Conservation (phyloP, 2,329 filamentous ascomycete genomes). For the Penicillium occitanis region DNA sequence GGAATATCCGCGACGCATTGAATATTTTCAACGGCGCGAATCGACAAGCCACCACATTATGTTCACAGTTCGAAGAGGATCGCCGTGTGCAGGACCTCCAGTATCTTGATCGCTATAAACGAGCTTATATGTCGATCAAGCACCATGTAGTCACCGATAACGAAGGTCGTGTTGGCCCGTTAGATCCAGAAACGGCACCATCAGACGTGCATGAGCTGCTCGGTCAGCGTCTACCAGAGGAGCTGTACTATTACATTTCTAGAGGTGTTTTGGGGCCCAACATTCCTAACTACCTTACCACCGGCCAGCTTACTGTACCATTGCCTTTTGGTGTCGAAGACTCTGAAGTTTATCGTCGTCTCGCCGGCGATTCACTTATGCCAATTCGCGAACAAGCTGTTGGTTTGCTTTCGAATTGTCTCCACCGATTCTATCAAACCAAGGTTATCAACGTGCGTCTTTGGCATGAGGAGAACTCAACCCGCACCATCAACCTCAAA, state of each 20-base stretch:
- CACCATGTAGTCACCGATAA: conserved; percentile 81
- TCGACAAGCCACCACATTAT: conserved; percentile 70
- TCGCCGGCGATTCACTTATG: conserved; percentile 73
- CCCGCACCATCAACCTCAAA: conserved; percentile 64
- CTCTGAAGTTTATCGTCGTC: conserved; percentile 74
- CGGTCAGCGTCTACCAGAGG: conserved; percentile 82
- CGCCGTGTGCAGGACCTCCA: conserved; percentile 67
- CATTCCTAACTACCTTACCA: conserved; percentile 77
- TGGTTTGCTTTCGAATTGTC: conserved; percentile 71
- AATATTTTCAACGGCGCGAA: conserved; percentile 68
- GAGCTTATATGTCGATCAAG: conserved; percentile 78
- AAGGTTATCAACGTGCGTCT: conserved; percentile 74
- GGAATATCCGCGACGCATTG: conserved; percentile 71
- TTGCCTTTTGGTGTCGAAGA: conserved; percentile 84
- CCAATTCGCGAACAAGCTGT: conserved; percentile 74
- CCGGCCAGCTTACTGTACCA: conserved; percentile 72
- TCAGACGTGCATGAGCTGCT: conserved; percentile 85
- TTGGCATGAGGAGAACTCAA: conserved; percentile 77
- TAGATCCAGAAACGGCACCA: conserved; percentile 72
- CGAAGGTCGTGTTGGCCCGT: conserved; percentile 73
- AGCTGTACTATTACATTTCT: conserved; percentile 87
- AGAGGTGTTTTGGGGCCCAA: conserved; percentile 76
- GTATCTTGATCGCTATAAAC: conserved; percentile 84
- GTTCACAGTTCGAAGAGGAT: conserved; percentile 76
- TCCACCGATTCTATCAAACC: conserved; percentile 80